A percentile compares a stretch with the other conserved stretches of the same genome.
Evolutionary conservation across 2,329 filamentous ascomycete species (phyloP).

Genomic region (Colletotrichum sp.): DNA sequence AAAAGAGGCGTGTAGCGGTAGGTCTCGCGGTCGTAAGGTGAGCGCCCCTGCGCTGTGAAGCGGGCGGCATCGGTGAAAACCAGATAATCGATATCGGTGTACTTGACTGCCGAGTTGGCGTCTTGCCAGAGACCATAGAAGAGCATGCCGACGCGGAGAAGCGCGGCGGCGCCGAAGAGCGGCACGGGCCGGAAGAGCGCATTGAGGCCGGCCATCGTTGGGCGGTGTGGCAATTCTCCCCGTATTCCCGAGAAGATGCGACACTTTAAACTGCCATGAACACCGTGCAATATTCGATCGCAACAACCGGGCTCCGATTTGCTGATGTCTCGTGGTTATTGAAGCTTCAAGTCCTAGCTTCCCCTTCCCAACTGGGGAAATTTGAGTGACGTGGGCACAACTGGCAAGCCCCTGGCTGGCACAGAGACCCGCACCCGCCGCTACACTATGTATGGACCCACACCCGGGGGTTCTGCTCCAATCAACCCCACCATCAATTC

Average conservation of each 20-base stretch:
- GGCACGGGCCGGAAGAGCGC: constrained; percentile 39
- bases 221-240: neutral
- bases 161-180: constrained; percentile 61
- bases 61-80: constrained; percentile 96
- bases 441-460: neutral
- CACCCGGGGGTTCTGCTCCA: neutral
- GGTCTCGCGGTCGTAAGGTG: constrained; percentile 88
- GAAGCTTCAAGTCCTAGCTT: neutral
- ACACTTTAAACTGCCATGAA: neutral
- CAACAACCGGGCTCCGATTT: neutral
- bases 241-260: neutral
- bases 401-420: constrained; percentile 3
- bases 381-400: constrained; percentile 21
- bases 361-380: constrained; percentile 12
- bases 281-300: neutral
- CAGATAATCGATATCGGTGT: constrained; percentile 98
- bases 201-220: constrained; percentile 36
- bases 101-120: constrained; percentile 89
- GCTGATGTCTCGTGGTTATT: neutral
- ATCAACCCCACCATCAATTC: constrained; percentile 15
- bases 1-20: constrained; percentile 97
- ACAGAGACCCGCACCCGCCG: neutral
- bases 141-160: constrained; percentile 76
- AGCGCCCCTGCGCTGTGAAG: constrained; percentile 69
- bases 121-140: constrained; percentile 94